Evolutionary conservation across 2,329 filamentous ascomycete genomes (phyloP), one percentile per base, ranked within the genome.

Genomic region (Cercospora beticola): DNA sequence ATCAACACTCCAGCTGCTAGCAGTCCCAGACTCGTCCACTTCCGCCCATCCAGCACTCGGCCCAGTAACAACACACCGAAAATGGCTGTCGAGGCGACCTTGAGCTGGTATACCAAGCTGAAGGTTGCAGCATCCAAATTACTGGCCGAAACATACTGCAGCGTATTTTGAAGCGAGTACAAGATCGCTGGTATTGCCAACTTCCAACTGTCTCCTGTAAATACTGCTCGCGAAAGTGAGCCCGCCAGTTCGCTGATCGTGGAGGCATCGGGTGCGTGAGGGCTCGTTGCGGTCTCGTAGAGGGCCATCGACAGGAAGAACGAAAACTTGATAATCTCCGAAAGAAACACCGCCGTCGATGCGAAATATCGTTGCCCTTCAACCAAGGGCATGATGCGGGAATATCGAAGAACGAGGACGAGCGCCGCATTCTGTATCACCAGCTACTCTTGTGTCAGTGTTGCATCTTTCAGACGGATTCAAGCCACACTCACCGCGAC

Each of bases 111-210:
- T 28, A 95, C 88, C 68, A 97, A 90, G 80, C 97, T 94, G 78
- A 97, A 98, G 64, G 94, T 93, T 4, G 95, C 93, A 0, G 94
- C 92, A 76, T 97, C 93, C 74, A 98, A 81, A 74, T 98, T 97
- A 70, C 92, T 93, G 10, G 97, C 88, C 1, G 93, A 94, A 63
- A 96, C 87, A 77, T 97, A 99, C 79, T 97, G 93, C 64, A 98
- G 82, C n/a, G 92, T 91, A 77, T 97, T 98, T 76, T 97, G 93
- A 30, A 97, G 79, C 0, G 94, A 97, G 78, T 97, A 98, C 1
- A 98, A 84, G 4, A 89, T 86, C 4, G 94, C 95, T 0, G 94
- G 95, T 52, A 98, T 89, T 8, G 92, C 93, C 71, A 99, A 83
- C 80, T 97, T 97, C 94, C 94, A 98, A 73, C 93, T 93, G 78